Conservation (phyloP, 495 filamentous ascomycete genomes). For the Neurospora sp. region DNA sequence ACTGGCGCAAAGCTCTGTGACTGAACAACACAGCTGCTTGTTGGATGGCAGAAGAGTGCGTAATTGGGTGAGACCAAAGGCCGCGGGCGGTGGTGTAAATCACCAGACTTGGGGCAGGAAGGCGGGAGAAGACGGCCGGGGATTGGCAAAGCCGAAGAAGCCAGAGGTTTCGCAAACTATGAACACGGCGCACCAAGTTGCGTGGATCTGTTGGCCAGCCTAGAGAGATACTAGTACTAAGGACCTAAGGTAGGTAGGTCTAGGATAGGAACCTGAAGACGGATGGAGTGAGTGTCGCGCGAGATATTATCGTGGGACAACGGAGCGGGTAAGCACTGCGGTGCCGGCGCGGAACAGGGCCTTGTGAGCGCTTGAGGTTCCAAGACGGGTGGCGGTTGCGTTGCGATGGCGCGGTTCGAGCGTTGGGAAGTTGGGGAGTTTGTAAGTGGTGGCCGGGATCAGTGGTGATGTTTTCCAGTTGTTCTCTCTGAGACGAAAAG, state of each 20-base stretch:
- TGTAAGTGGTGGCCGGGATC: background rate
- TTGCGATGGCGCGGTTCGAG: background rate
- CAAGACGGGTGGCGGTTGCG: background rate
- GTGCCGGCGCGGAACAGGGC: background rate
- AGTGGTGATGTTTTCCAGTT: background rate
- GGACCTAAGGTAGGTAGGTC: background rate
- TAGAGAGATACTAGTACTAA: background rate
- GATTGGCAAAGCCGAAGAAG: background rate
- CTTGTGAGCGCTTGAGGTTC: background rate
- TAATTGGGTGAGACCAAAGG: background rate
- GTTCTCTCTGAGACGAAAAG: background rate
- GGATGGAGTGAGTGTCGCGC: background rate
- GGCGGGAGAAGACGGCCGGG: background rate
- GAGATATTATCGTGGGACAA: conserved; percentile 14
- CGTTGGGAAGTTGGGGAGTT: background rate
- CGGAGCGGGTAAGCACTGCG: conserved; percentile 2
- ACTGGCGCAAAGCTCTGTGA: background rate
- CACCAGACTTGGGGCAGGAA: background rate
- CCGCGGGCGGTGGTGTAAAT: background rate
- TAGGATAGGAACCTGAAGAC: background rate
- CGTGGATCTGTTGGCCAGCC: background rate
- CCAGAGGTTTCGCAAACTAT: background rate
- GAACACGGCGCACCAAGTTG: background rate
- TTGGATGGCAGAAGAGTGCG: background rate
- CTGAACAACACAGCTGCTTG: background rate